phyloP scores from a whole-genome alignment of 306 rosid species.

The Parietaria judaica region DNA sequence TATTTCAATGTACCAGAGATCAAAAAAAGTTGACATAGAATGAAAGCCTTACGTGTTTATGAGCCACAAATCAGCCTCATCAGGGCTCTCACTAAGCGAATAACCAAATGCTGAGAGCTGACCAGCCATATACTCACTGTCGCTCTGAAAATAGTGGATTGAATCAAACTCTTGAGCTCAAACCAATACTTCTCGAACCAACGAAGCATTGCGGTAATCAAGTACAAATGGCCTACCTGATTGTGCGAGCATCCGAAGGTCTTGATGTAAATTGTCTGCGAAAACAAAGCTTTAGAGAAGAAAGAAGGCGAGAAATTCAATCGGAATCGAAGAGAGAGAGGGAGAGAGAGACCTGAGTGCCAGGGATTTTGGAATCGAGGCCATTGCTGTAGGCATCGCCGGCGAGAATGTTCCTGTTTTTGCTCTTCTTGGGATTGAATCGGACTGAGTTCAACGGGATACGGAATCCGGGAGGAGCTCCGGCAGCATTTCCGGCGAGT shows the following conservation, averaged over 20 bases:
- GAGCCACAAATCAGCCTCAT: conserved; percentile 92
- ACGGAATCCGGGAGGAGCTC: conserved; percentile 68
- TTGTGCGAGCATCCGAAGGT: conserved; percentile 95
- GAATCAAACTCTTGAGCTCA: too few species aligned
- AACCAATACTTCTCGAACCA: too few species aligned
- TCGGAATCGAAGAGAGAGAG: background rate
- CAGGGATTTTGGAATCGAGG: conserved; percentile 45
- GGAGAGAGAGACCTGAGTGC: conserved; percentile 54
- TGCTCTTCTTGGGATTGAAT: conserved; percentile 42
- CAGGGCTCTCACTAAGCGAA: conserved; percentile 65
- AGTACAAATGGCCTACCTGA: conserved; percentile 34
- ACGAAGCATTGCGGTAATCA: too few species aligned
- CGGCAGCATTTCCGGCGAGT: conserved; percentile 33
- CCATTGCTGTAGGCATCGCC: conserved; percentile 13
- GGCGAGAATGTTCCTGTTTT: conserved; percentile 8
- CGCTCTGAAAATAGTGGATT: conserved; percentile 50
- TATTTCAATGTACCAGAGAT: background rate
- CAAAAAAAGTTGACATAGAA: background rate
- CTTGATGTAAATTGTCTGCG: conserved; percentile 69
- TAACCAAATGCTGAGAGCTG: conserved; percentile 93
- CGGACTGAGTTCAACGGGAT: conserved; percentile 51
- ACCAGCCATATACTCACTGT: conserved; percentile 97
- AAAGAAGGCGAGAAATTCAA: background rate
- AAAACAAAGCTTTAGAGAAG: background rate
- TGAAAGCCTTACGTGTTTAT: conserved; percentile 70